Evolutionary conservation across 768 basidiomycete species (phyloP), one percentile per base, ranked within the genome.

Genomic region (Agaricus blazei): DNA sequence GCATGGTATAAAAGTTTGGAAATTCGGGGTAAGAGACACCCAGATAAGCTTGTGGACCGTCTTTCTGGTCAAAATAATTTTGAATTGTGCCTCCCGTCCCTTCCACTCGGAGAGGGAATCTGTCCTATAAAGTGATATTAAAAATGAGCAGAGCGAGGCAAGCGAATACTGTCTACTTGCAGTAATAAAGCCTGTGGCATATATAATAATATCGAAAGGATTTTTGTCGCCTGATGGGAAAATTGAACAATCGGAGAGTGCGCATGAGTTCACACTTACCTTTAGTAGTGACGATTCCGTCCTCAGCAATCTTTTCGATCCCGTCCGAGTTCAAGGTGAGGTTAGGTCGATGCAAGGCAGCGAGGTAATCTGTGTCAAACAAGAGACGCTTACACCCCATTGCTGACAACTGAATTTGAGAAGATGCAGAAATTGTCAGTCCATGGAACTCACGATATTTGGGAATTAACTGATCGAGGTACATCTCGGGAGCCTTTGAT

Each of bases 321-420:
- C 69, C 73, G 9, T 72, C 71, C 66, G 70, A 78, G 15, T 70
- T 67, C 19, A 83, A 63, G 1, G 68, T 58, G 7, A 83, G 68
- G 63, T 85, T 83, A 4, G 73, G 67, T 4, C 68, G 71, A 54
- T 77, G 70, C 27, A 83, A 65, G 9, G 72, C 61, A 24, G 67
- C 56, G 34, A 83, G 70, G 60, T 75, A 84, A 15, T 70, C 70
- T 0, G 75, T 69, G 60, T 84, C 78, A 52, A 77, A 68, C 4
- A 84, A 68, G 11, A 81, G 61, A 15, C 83, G 78, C 64, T 79
- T 82, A 60, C 82, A 84, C 1, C 82, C 82, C 38, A 75, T 63
- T 26, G 70, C 79, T 82, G 19, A 50, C 5, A 37, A 15, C 29
- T 14, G 9, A 42, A 15, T 43, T 11, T 52, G 12, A 50, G n/a